These are phyloP conservation scores for Calonectria hongkongensis DNA, from an alignment of 2,329 filamentous ascomycete species.

Conservation along the genomic window DNA sequence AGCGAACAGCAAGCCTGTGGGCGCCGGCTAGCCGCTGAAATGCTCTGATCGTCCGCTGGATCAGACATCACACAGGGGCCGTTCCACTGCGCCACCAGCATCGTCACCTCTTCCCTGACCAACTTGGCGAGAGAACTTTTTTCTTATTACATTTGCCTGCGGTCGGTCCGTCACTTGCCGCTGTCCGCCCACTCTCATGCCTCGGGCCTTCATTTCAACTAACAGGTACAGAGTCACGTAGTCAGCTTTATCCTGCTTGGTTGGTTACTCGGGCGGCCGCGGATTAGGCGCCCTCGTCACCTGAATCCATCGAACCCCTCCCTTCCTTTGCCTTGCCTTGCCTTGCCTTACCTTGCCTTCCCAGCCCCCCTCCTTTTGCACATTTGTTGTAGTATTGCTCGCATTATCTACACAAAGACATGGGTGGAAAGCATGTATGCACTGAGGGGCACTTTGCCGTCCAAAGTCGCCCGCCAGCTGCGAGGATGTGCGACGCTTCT, in stretches of 20 bases:
- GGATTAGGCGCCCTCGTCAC: constrained; percentile 34
- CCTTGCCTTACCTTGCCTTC: background rate
- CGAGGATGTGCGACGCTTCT: constrained; percentile 21
- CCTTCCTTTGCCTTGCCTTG: background rate
- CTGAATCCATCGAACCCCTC: constrained; percentile 22
- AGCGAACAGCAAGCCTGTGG: constrained; percentile 42
- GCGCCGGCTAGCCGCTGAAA: constrained; percentile 42
- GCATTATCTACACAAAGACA: constrained; percentile 18
- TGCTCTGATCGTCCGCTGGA: constrained; percentile 51
- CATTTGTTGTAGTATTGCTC: constrained; percentile 20
- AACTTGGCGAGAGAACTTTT: constrained; percentile 36
- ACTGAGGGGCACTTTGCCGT: constrained; percentile 8
- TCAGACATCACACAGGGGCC: constrained; percentile 51
- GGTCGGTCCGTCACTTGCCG: constrained; percentile 23
- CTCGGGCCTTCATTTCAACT: constrained; percentile 41
- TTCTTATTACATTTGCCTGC: constrained; percentile 19
- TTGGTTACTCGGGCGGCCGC: constrained; percentile 32
- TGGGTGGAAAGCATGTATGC: constrained; percentile 24
- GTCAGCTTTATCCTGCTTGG: constrained; percentile 4
- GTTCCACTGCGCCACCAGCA: constrained; percentile 50
- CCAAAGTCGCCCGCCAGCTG: constrained; percentile 13
- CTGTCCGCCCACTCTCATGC: constrained; percentile 23
- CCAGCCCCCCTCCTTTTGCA: constrained; percentile 25
- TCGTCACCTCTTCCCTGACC: constrained; percentile 36
- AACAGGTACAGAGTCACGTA: constrained; percentile 41